phyloP scores from a whole-genome alignment of 176 grass and related monocot genomes.

The Thinopyrum elongatum region DNA sequence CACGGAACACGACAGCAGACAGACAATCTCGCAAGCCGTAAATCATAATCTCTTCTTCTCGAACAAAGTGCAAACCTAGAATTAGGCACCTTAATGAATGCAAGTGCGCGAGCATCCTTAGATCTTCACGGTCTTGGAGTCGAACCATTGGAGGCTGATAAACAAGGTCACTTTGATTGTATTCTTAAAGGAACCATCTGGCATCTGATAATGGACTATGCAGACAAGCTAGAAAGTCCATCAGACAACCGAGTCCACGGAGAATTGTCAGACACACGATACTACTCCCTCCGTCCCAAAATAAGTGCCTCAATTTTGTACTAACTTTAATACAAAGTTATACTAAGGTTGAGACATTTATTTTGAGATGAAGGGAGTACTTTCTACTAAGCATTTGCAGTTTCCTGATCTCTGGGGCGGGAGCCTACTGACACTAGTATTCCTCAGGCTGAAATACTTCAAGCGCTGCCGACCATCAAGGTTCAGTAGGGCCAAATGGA shows the following conservation, averaged over 20 bases:
- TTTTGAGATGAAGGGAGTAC: too few relatives aligned
- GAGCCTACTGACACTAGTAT: neutral
- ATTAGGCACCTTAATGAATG: neutral
- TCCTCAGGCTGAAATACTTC: neutral
- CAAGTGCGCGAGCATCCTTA: neutral
- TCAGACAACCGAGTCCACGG: too few relatives aligned
- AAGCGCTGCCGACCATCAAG: conserved; percentile 15
- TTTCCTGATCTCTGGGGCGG: neutral
- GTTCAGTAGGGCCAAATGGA: neutral
- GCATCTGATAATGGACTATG: too few relatives aligned
- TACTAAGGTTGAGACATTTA: too few relatives aligned
- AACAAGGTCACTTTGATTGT: too few relatives aligned
- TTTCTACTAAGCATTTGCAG: neutral
- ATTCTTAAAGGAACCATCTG: too few relatives aligned
- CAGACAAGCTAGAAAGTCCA: too few relatives aligned
- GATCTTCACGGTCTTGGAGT: neutral
- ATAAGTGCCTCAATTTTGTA: too few relatives aligned
- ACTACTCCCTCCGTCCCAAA: too few relatives aligned
- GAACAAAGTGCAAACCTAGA: neutral
- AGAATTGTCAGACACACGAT: too few relatives aligned
- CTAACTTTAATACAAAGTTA: too few relatives aligned
- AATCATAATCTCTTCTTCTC: neutral
- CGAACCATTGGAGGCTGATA: too few relatives aligned
- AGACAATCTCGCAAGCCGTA: neutral
- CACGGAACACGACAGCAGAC: conserved; percentile 2